phyloP scores from a whole-genome alignment of 139 green algal species.

The Auxenochlorella protothecoides region DNA sequence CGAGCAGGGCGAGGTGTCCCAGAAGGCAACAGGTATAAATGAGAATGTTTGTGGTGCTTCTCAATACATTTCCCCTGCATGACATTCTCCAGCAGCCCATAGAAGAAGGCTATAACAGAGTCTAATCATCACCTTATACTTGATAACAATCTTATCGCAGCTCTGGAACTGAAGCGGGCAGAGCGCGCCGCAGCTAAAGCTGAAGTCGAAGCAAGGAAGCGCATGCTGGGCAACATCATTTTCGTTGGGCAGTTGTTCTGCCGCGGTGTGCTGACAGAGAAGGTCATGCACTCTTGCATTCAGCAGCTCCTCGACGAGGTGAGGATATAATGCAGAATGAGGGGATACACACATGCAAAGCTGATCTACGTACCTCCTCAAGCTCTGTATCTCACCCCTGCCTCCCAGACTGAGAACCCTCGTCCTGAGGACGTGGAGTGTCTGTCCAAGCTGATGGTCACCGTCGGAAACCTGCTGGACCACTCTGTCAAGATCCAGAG shows the following conservation, averaged over 20 bases:
- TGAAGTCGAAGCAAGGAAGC: constrained; percentile 60
- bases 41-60: too few relatives aligned
- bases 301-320: constrained; percentile 48
- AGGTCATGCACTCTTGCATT: constrained; percentile 92
- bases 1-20: too few relatives aligned
- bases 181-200: constrained; percentile 20
- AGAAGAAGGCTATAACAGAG: too few relatives aligned
- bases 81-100: too few relatives aligned
- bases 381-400: neutral
- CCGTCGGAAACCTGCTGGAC: constrained; percentile 61
- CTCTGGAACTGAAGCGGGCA: too few relatives aligned
- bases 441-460: constrained; percentile 89
- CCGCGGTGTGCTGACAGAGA: constrained; percentile 87
- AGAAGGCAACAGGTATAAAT: too few relatives aligned
- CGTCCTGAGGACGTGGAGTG: constrained; percentile 89
- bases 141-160: too few relatives aligned
- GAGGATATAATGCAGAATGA: neutral
- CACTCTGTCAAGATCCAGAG: constrained; percentile 9
- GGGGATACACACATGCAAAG: too few relatives aligned
- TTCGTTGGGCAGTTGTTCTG: constrained; percentile 92
- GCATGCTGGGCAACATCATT: constrained; percentile 94
- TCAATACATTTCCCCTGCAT: too few relatives aligned
- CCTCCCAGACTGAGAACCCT: constrained; percentile 38
- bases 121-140: too few relatives aligned
- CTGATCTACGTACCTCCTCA: neutral